Evolutionary conservation across 768 basidiomycete species (phyloP).

Genomic region (Lepiota subincarnata): DNA sequence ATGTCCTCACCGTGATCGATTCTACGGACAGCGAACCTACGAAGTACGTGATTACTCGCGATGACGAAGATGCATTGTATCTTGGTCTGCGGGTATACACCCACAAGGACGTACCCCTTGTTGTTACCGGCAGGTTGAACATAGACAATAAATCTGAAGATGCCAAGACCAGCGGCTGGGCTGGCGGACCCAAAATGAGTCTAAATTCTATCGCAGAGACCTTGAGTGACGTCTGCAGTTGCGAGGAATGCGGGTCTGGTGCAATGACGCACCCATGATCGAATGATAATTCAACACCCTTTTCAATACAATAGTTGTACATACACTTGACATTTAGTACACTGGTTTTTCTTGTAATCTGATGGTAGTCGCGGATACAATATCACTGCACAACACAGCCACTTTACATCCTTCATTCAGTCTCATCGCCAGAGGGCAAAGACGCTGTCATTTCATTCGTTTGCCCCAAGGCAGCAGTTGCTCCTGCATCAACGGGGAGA

Average conservation of each 20-base stretch:
- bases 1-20: neutral
- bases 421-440: conserved; percentile 5
- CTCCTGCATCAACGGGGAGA: conserved; percentile 38
- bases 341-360: neutral
- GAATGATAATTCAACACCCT: neutral
- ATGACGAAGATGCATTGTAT: conserved; percentile 36
- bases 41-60: conserved; percentile 22
- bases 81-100: conserved; percentile 39
- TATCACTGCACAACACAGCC: no score
- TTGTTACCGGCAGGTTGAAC: conserved; percentile 31
- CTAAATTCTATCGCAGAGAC: neutral
- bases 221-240: conserved; percentile 2
- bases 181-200: neutral
- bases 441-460: neutral
- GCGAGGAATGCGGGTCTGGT: conserved; percentile 4
- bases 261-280: neutral
- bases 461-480: conserved; percentile 27
- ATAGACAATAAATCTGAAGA: conserved; percentile 9
- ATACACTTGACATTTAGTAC: neutral
- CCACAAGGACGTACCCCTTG: conserved; percentile 38
- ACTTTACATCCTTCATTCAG: neutral
- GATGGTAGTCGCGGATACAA: neutral
- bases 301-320: neutral
- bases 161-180: neutral
- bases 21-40: conserved; percentile 14